These are phyloP conservation scores for Pichia cabralensis DNA, from an alignment of 805 yeast species.

Conservation along the genomic window DNA sequence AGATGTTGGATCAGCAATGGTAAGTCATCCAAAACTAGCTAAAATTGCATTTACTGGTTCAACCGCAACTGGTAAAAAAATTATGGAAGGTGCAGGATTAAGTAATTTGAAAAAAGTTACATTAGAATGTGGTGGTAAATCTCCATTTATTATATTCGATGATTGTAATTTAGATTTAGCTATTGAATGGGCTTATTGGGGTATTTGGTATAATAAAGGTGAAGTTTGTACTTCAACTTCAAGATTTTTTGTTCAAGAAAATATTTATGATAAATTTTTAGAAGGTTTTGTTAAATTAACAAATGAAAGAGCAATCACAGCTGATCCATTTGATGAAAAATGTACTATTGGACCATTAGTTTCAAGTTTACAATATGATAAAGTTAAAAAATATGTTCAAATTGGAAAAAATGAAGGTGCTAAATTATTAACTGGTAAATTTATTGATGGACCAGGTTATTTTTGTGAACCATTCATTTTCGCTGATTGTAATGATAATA, in stretches of 20 bases:
- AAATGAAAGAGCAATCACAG: conserved; percentile 40
- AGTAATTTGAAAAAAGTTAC: conserved; percentile 46
- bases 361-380: conserved; percentile 53
- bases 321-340: conserved; percentile 58
- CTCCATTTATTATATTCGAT: conserved; percentile 41
- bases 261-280: conserved; percentile 33
- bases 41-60: conserved; percentile 80
- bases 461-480: conserved; percentile 65
- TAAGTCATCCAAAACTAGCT: conserved; percentile 54
- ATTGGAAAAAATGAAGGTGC: conserved; percentile 66
- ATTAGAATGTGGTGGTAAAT: conserved; percentile 53
- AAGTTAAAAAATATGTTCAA: conserved; percentile 57
- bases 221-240: conserved; percentile 41
- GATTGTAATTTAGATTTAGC: conserved; percentile 48
- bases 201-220: conserved; percentile 38
- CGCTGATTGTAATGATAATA: conserved; percentile 54
- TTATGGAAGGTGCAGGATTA: conserved; percentile 58
- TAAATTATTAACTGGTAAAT: conserved; percentile 56
- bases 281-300: conserved; percentile 29
- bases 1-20: conserved; percentile 57
- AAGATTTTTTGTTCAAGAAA: conserved; percentile 34
- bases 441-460: conserved; percentile 50
- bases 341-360: conserved; percentile 70
- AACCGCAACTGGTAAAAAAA: conserved; percentile 60
- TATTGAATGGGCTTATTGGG: conserved; percentile 38